Evolutionary conservation across 305 asterid genomes (phyloP).

Genomic region (Solanum hybrid): DNA sequence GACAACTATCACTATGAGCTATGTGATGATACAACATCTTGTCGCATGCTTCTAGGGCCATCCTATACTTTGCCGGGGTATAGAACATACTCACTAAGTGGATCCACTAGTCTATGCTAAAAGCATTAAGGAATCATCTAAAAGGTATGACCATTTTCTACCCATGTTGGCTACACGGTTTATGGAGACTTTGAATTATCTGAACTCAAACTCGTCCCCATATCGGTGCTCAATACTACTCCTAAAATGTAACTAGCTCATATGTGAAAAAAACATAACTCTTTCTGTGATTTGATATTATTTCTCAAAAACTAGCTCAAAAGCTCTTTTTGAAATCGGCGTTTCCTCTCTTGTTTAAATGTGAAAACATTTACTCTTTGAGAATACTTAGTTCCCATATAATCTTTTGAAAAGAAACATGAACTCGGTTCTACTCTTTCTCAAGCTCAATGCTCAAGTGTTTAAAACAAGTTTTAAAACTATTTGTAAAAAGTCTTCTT

Average conservation of each 20-base stretch:
- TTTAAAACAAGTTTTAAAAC: too few species aligned
- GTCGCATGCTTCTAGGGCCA: not conserved
- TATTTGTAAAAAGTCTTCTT: not conserved
- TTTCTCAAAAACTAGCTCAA: not conserved
- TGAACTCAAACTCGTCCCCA: not conserved
- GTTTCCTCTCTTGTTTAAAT: too few species aligned
- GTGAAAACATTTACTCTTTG: not conserved
- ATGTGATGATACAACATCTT: not conserved
- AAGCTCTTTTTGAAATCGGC: too few species aligned
- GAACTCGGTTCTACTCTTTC: not conserved
- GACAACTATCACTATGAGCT: not conserved
- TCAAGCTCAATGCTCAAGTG: not conserved
- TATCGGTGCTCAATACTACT: not conserved
- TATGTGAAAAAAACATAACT: too few species aligned
- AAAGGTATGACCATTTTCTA: not conserved
- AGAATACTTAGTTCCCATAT: not conserved
- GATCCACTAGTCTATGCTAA: too few species aligned
- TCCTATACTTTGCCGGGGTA: not conserved
- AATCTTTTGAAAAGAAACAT: too few species aligned
- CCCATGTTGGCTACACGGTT: not conserved
- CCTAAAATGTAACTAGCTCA: not conserved
- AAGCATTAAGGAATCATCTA: not conserved
- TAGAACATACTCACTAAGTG: not conserved
- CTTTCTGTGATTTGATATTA: not conserved
- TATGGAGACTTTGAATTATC: not conserved